Conservation (phyloP, 371 early-diverging fungal species). For the Mortierella sp. region DNA sequence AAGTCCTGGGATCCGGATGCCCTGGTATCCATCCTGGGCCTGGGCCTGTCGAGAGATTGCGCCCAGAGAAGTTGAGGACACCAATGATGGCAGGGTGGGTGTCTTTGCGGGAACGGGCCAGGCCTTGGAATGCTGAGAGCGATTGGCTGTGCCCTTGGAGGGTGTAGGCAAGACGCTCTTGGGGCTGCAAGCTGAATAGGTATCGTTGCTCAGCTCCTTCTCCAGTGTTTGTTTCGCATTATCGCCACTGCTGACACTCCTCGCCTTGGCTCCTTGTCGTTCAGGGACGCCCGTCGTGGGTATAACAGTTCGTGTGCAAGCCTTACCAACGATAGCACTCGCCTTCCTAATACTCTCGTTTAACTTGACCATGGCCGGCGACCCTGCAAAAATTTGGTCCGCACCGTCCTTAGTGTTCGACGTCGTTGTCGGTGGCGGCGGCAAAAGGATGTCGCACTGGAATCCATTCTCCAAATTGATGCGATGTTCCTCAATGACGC, state of each 20-base stretch:
- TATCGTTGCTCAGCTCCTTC: neutral
- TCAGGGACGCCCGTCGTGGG: neutral
- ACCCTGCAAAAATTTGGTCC: conserved; percentile 10
- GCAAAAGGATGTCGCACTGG: neutral
- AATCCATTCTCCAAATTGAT: neutral
- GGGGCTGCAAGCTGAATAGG: neutral
- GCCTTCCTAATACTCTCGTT: neutral
- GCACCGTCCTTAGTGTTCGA: neutral
- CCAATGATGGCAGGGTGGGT: neutral
- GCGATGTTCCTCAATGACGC: neutral
- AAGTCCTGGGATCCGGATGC: neutral
- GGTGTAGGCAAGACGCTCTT: neutral
- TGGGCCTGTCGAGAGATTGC: conserved; percentile 16
- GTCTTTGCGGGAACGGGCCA: neutral
- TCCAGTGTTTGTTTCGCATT: neutral
- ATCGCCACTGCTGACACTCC: neutral
- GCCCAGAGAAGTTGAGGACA: conserved; percentile 10
- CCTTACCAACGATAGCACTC: neutral
- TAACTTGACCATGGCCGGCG: neutral
- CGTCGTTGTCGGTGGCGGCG: neutral
- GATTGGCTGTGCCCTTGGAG: neutral
- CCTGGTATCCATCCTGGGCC: conserved; percentile 1
- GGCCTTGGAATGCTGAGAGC: neutral
- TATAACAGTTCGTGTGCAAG: neutral
- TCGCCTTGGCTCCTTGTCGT: neutral